phyloP scores from a whole-genome alignment of 176 grass and related monocot species.

The Stipa capillata region DNA sequence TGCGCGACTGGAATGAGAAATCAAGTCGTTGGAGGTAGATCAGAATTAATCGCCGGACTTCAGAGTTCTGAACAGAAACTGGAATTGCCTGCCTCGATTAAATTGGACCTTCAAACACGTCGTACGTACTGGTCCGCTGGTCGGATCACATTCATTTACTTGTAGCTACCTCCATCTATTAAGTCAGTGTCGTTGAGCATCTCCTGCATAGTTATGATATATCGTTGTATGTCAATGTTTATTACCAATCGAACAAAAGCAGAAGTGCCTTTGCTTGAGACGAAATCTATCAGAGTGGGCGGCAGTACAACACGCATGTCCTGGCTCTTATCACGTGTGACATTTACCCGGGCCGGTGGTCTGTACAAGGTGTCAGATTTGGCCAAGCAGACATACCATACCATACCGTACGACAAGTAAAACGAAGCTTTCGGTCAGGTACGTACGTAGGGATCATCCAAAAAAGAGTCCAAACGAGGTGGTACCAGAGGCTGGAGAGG shows the following conservation, averaged over 20 bases:
- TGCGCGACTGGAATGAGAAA: background rate
- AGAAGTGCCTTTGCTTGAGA: background rate
- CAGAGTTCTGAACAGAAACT: background rate
- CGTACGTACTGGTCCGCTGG: no score
- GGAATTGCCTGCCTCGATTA: background rate
- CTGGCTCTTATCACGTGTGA: background rate
- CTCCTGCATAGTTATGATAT: no score
- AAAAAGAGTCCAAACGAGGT: slow-evolving; percentile 19
- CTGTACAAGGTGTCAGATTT: background rate
- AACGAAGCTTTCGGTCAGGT: slow-evolving; percentile 35
- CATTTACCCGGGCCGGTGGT: background rate
- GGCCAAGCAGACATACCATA: background rate
- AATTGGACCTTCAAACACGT: background rate
- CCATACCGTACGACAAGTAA: background rate
- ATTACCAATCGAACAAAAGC: no score
- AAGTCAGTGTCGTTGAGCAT: background rate
- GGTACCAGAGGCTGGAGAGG: background rate
- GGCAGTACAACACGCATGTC: slow-evolving; percentile 15
- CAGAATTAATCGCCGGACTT: background rate
- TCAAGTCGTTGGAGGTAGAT: background rate
- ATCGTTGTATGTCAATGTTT: no score
- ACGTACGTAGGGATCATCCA: background rate
- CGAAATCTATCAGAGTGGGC: slow-evolving; percentile 6
- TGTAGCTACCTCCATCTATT: background rate
- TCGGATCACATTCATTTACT: background rate